phyloP scores from a whole-genome alignment of 495 filamentous ascomycete species.

The Penicillium turbatum region DNA sequence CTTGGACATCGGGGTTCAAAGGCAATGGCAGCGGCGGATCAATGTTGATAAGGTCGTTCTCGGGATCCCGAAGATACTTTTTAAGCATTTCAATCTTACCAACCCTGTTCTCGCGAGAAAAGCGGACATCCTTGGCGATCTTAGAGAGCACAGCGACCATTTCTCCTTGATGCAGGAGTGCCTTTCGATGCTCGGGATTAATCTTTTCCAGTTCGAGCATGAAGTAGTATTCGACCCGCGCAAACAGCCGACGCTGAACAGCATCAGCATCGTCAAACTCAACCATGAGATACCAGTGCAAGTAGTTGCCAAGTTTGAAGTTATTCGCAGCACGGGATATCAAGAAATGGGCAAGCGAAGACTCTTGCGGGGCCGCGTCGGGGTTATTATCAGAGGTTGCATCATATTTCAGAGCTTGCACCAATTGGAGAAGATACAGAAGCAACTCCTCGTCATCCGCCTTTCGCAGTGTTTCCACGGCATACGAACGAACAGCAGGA shows the following conservation, averaged over 20 bases:
- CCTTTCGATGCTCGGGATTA: slow-evolving; percentile 64
- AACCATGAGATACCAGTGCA: slow-evolving; percentile 98
- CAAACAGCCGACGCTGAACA: slow-evolving; percentile 76
- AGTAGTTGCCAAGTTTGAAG: slow-evolving; percentile 85
- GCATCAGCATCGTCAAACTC: slow-evolving; percentile 82
- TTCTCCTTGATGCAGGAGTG: slow-evolving; percentile 81
- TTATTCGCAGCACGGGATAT: slow-evolving; percentile 81
- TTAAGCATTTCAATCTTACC: slow-evolving; percentile 80
- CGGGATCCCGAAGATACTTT: slow-evolving; percentile 76
- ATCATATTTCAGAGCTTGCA: slow-evolving; percentile 96
- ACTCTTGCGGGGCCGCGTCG: slow-evolving; percentile 68
- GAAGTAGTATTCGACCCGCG: slow-evolving; percentile 90
- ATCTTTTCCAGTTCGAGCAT: slow-evolving; percentile 70
- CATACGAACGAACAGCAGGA: slow-evolving; percentile 80
- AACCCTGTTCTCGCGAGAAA: slow-evolving; percentile 68
- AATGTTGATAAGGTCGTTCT: slow-evolving; percentile 77
- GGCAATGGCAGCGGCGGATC: slow-evolving; percentile 87
- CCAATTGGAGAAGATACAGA: slow-evolving; percentile 88
- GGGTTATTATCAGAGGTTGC: slow-evolving; percentile 55
- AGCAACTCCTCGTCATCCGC: slow-evolving; percentile 91
- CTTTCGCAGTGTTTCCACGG: slow-evolving; percentile 85
- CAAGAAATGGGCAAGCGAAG: slow-evolving; percentile 84
- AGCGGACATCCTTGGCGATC: slow-evolving; percentile 84
- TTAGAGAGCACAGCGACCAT: slow-evolving; percentile 81
- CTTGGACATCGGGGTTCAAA: slow-evolving; percentile 74